Evolutionary conservation across 306 rosid genomes (phyloP), one percentile per base, ranked within the genome.

Genomic region (Senna tora): DNA sequence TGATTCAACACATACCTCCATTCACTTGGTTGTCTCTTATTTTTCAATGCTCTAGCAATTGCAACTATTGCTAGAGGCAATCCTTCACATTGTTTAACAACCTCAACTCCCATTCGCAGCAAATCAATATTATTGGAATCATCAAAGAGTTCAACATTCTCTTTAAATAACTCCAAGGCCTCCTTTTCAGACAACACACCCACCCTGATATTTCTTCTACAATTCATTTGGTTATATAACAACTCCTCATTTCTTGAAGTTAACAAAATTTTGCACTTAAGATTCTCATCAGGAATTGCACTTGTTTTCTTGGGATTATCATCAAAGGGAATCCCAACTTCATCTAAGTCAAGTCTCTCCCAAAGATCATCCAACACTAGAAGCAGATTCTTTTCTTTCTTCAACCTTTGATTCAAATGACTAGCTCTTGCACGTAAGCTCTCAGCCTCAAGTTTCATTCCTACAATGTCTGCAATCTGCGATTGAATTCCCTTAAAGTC

Each of bases 291-390:
- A 50, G n/a, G n/a, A n/a, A n/a, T n/a, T n/a, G n/a, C n/a, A n/a
- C n/a, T n/a, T n/a, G n/a, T n/a, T n/a, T n/a, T n/a, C 3, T 25
- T 25, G 7, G 6, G 9, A 17, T 50, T 19, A 2, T 16, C 2
- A 7, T 6, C 16, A 50, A 20, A 38, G 2, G 64, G 39, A 20
- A 69, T 69, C 11, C 74, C 63, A 11, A 69, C 4, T 9, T 12
- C 15, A 0, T 13, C 22, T 11, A 69, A 36, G 21, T 69, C 38
- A 51, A 69, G 16, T 14, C 25, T 38, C 10, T 12, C 17, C 74
- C 74, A 69, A 20, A 69, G 10, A 69, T 69, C 74, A 69, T 69
- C 65, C 8, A 69, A 16, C 2, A 52, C 6, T 0, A 69, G 6
- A 21, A 54, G 74, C 0, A 69, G 0, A 1, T 22, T 54, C 15